phyloP scores from a whole-genome alignment of 2,329 filamentous ascomycete genomes.

The Colletotrichum sp. region DNA sequence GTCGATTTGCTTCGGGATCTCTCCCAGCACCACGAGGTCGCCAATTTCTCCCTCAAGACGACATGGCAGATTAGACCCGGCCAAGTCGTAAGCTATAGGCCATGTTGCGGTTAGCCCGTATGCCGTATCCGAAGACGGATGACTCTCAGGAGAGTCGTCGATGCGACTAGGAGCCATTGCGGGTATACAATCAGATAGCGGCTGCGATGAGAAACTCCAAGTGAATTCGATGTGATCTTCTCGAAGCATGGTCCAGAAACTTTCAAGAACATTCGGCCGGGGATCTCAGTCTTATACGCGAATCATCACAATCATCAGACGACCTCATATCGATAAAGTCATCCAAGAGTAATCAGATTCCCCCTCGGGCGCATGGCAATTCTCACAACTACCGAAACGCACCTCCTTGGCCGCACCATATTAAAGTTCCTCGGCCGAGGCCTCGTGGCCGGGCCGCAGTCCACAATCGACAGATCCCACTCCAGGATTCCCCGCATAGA shows the following conservation, averaged over 20 bases:
- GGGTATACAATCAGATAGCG: neutral
- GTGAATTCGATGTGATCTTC: neutral
- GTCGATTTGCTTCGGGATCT: constrained; percentile 26
- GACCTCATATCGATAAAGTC: neutral
- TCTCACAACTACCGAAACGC: neutral
- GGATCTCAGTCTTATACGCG: neutral
- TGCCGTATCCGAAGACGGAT: neutral
- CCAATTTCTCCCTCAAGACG: constrained; percentile 14
- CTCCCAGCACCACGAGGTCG: constrained; percentile 22
- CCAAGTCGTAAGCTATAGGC: neutral
- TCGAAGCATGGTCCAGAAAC: neutral
- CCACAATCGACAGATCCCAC: neutral
- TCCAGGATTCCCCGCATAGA: neutral
- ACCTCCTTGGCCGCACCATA: neutral
- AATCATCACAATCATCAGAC: neutral
- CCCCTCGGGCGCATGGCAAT: neutral
- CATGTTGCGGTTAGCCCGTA: neutral
- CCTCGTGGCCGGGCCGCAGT: neutral
- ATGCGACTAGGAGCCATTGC: neutral
- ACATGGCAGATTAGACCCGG: neutral
- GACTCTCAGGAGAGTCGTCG: neutral
- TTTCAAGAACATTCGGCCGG: neutral
- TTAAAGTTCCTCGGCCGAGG: neutral
- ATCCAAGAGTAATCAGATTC: neutral
- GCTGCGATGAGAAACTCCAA: neutral